Evolutionary conservation across 257 asterid genomes (phyloP).

Genomic region (Gynochthodes officinalis): DNA sequence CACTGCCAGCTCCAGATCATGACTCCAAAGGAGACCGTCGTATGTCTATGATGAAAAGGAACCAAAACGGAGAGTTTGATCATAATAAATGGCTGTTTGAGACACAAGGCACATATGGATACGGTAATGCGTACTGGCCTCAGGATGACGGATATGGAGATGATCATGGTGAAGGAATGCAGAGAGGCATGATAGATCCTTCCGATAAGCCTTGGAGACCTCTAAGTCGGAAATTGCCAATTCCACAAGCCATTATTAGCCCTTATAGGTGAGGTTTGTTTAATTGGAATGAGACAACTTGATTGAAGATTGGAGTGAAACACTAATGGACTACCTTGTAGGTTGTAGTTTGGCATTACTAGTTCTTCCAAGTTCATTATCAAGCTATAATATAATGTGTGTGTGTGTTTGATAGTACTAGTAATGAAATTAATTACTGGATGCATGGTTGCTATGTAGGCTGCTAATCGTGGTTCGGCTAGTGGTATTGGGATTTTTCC

Average conservation of each 20-base stretch:
- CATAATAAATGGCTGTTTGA: neutral
- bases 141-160: neutral
- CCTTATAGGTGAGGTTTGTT: neutral
- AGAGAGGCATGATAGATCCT: neutral
- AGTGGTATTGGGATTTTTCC: conserved; percentile 12
- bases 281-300: no score
- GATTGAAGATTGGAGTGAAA: no score
- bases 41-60: neutral
- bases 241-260: neutral
- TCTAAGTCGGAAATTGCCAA: neutral
- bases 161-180: neutral
- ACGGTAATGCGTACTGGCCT: conserved; percentile 1
- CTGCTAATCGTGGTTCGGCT: conserved; percentile 15
- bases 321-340: no score
- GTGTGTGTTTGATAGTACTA: neutral
- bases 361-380: no score
- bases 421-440: neutral
- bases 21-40: neutral
- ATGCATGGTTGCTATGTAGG: neutral
- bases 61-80: neutral
- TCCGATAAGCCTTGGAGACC: neutral
- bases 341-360: no score
- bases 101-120: conserved; percentile 4
- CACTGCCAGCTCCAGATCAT: neutral
- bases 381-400: no score